Evolutionary conservation across 148 eudicot species (phyloP).

Genomic region (Tetragonia tetragonoides): DNA sequence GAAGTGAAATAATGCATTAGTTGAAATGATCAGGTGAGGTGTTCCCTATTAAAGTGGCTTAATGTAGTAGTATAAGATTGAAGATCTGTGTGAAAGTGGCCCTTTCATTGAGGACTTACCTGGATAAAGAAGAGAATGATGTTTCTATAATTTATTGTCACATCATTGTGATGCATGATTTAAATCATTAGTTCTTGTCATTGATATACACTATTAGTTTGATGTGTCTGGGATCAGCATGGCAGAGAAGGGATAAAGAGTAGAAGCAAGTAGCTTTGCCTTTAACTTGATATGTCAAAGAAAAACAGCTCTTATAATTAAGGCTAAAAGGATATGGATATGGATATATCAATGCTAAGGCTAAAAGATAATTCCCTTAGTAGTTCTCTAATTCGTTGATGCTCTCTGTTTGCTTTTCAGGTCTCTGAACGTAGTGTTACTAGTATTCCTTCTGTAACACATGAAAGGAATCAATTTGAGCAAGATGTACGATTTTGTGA

Average conservation of each 20-base stretch:
- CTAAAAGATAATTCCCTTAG: neutral
- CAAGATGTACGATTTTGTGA: constrained; percentile 51
- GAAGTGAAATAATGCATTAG: neutral
- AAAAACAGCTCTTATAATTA: neutral
- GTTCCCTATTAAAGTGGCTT: neutral
- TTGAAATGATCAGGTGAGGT: neutral
- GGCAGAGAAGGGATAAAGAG: neutral
- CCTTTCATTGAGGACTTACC: neutral
- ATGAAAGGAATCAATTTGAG: constrained; percentile 79
- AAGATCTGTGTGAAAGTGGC: neutral
- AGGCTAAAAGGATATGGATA: neutral
- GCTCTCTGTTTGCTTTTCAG: constrained; percentile 39
- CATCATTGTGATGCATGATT: neutral
- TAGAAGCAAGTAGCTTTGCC: neutral
- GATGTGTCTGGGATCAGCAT: neutral
- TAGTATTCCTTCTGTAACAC: constrained; percentile 57
- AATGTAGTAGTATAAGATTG: neutral
- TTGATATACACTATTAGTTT: neutral
- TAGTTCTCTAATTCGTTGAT: neutral
- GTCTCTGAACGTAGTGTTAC: constrained; percentile 48
- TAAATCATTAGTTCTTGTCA: neutral
- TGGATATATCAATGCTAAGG: neutral
- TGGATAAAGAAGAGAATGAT: neutral
- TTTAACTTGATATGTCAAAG: neutral
- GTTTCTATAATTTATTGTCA: neutral